Conservation (phyloP, 768 basidiomycete genomes). For the Boletus sp. region DNA sequence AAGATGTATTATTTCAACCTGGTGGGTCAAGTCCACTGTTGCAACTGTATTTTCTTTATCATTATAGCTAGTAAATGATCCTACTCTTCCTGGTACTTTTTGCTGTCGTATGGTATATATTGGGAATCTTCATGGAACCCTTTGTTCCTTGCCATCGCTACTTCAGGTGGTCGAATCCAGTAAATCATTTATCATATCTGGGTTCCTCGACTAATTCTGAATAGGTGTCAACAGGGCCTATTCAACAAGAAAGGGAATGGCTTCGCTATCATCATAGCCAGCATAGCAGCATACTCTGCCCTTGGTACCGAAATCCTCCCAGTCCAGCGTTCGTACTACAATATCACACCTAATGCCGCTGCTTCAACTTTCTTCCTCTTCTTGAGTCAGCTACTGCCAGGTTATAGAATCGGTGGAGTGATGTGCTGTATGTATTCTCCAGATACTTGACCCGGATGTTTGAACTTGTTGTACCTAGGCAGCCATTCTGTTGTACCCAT, state of each 20-base stretch:
- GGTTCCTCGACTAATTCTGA: not conserved
- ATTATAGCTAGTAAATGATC: constrained; percentile 45
- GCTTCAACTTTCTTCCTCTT: constrained; percentile 46
- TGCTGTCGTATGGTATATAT: constrained; percentile 47
- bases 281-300: constrained; percentile 52
- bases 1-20: constrained; percentile 63
- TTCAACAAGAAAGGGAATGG: constrained; percentile 63
- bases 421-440: constrained; percentile 39
- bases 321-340: constrained; percentile 52
- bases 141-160: constrained; percentile 43
- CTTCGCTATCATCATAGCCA: constrained; percentile 54
- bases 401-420: constrained; percentile 55
- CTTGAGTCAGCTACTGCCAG: constrained; percentile 33
- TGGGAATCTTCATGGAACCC: constrained; percentile 46
- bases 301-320: constrained; percentile 55
- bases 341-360: constrained; percentile 46
- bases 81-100: constrained; percentile 53
- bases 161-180: constrained; percentile 53
- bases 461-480: not conserved
- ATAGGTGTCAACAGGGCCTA: constrained; percentile 36
- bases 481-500: constrained; percentile 39
- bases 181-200: not conserved
- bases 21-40: constrained; percentile 23
- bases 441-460: not conserved
- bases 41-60: not conserved